Conservation (phyloP, 2,329 filamentous ascomycete species). For the Pleoardoris graminearum region DNA sequence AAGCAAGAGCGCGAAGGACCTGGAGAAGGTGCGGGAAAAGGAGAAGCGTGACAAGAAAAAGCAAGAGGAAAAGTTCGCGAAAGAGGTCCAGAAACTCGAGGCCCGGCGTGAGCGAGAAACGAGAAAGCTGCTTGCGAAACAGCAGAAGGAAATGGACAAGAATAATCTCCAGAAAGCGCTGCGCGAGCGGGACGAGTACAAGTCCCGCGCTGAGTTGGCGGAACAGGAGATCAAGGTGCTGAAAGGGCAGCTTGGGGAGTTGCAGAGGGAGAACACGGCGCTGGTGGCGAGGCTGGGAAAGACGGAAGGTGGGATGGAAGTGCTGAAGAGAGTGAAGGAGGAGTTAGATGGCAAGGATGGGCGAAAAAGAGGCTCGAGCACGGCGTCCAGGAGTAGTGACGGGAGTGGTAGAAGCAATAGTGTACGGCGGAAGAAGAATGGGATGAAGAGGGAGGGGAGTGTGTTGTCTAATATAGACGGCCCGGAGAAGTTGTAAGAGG, state of each 20-base stretch:
- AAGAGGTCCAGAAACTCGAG: constrained; percentile 63
- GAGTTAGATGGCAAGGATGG: constrained; percentile 26
- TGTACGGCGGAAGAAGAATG: constrained; percentile 10
- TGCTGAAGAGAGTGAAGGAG: constrained; percentile 38
- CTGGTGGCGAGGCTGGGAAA: constrained; percentile 53
- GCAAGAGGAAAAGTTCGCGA: constrained; percentile 47
- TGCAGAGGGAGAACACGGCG: constrained; percentile 62
- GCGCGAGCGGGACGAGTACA: constrained; percentile 54
- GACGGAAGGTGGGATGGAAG: constrained; percentile 39
- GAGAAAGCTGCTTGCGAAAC: constrained; percentile 66
- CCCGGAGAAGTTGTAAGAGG: not conserved
- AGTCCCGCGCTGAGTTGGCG: constrained; percentile 50
- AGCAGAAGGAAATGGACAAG: constrained; percentile 62
- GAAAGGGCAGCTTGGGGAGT: constrained; percentile 55
- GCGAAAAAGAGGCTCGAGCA: constrained; percentile 29
- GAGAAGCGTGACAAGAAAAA: constrained; percentile 60
- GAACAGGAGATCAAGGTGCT: constrained; percentile 56
- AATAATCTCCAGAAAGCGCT: constrained; percentile 52
- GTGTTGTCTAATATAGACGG: not conserved
- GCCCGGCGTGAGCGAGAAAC: constrained; percentile 68
- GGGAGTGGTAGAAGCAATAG: constrained; percentile 25
- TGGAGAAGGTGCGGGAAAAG: constrained; percentile 64
- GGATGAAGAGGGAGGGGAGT: constrained; percentile 12
- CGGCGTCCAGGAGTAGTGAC: constrained; percentile 20
- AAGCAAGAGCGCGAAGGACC: constrained; percentile 53